Base-by-base conservation (phyloP, 176 grass and related monocot genomes). In the Triticum monococcum region DNA sequence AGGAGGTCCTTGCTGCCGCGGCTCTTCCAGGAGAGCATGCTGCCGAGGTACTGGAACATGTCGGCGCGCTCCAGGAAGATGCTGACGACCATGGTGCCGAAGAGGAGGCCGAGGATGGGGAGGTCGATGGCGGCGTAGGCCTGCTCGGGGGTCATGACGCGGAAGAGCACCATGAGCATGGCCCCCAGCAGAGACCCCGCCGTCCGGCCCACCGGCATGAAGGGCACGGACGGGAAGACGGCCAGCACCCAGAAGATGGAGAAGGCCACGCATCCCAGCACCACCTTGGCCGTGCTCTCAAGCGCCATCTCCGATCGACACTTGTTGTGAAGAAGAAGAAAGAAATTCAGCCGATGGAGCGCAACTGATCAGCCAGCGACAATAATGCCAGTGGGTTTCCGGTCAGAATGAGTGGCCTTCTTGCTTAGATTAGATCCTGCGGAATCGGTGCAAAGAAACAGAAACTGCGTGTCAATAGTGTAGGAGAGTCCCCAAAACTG, bases 121-220 rank as follows among this genome's bases (percentile, higher is more conserved):
- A 99, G 97, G 89, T 99, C 94, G 48, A 99, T 90, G 62, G 97
- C 91, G 1, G 45, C 62, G 89, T 92, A 99, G 4, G 97, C 97
- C 3, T 99, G 65, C 36, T 94, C 80, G 3, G 97, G 93, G 0
- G 92, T 87, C 59, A 94, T 96, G 5, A 99, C 97, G 14, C 83
- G 88, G 88, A 99, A 99, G 24, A 94, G 68, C 4, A 99, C 92
- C 97, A 99, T 99, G 6, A 99, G 94, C 92, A 96, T 96, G 28
- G 94, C 97, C 16, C 92, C 90, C 32, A 99, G 89, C 31, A 99
- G 97, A 1, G 97, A 91, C 0, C 97, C 97, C 52, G 97, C 97
- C 22, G 97, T 99, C 48, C 97, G 78, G 9, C 97, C 97, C 41
- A 99, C 91, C 4, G 97, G 97, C 46, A 99, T 90, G 85, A 99